These are phyloP conservation scores for Aspergillus costaricaensis DNA, from an alignment of 2,329 filamentous ascomycete genomes.

Conservation along the genomic window DNA sequence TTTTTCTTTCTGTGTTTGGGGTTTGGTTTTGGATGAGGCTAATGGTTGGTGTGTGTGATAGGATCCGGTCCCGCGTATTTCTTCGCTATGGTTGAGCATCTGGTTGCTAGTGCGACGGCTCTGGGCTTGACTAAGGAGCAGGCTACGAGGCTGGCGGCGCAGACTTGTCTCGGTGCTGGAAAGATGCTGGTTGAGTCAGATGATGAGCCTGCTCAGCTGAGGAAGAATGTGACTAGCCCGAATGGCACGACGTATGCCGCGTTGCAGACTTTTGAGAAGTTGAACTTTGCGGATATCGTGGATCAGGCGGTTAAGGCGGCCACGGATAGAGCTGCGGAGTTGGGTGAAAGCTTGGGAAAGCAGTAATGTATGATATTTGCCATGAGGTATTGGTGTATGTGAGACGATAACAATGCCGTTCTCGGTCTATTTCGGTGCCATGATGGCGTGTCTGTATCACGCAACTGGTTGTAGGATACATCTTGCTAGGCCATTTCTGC, in stretches of 20 bases:
- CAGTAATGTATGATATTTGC: not conserved
- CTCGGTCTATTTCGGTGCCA: too few species aligned
- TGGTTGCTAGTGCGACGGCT: constrained; percentile 35
- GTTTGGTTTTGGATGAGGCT: not conserved
- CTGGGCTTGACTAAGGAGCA: constrained; percentile 36
- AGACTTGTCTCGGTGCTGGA: constrained; percentile 39
- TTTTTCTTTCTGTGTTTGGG: too few species aligned
- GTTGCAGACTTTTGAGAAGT: constrained; percentile 33
- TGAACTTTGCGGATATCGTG: constrained; percentile 33
- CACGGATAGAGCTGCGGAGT: constrained; percentile 33
- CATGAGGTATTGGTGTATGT: too few species aligned
- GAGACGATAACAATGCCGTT: too few species aligned
- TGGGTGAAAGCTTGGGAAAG: constrained; percentile 30
- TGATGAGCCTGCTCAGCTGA: constrained; percentile 34
- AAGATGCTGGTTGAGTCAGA: constrained; percentile 37
- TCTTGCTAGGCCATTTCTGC: too few species aligned
- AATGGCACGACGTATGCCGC: constrained; percentile 39
- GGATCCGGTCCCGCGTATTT: constrained; percentile 42
- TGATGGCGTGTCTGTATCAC: too few species aligned
- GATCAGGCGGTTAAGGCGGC: constrained; percentile 37
- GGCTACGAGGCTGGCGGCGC: constrained; percentile 35
- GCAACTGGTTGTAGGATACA: too few species aligned
- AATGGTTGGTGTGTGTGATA: constrained; percentile 5
- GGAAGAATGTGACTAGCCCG: constrained; percentile 40
- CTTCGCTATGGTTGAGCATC: constrained; percentile 41